These are phyloP conservation scores for Chiua virens DNA, from an alignment of 768 basidiomycete genomes.

Conservation along the genomic window DNA sequence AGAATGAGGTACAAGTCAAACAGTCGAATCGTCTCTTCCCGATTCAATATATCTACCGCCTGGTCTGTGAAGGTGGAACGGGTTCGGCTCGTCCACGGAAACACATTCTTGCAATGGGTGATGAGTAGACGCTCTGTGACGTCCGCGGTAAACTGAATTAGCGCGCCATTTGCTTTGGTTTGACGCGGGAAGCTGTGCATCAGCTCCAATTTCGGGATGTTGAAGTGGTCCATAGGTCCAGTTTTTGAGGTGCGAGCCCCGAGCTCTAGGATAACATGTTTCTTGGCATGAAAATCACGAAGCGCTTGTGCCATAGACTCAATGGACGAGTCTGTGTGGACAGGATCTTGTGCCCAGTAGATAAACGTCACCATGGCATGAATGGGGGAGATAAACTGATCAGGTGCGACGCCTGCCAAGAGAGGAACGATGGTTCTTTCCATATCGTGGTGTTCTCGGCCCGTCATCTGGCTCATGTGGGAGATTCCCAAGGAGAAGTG, in stretches of 20 bases:
- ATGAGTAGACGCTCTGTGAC: slow-evolving; percentile 36
- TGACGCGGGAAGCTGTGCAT: slow-evolving; percentile 7
- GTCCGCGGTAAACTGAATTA: slow-evolving; percentile 38
- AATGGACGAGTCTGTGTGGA: slow-evolving; percentile 14
- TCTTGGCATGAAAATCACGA: slow-evolving; percentile 12
- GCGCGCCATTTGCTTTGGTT: slow-evolving; percentile 26
- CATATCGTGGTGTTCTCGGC: no score
- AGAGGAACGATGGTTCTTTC: no score
- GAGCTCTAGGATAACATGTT: slow-evolving; percentile 12
- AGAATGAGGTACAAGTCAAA: slow-evolving; percentile 5
- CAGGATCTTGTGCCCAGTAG: slow-evolving; percentile 13
- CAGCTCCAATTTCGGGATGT: slow-evolving; percentile 22
- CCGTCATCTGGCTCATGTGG: no score
- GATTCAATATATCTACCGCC: slow-evolving; percentile 12
- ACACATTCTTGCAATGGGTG: slow-evolving; percentile 29
- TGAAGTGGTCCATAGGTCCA: slow-evolving; percentile 15
- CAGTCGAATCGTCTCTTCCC: slow-evolving; percentile 1
- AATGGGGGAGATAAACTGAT: no score
- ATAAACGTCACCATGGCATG: slow-evolving; percentile 25
- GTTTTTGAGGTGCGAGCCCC: background rate
- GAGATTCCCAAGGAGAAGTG: slow-evolving; percentile 42
- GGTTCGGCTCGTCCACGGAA: slow-evolving; percentile 16
- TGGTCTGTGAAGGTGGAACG: slow-evolving; percentile 15
- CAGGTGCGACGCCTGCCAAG: no score
- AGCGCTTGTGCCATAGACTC: slow-evolving; percentile 1